These are phyloP conservation scores for Colletotrichum camelliae DNA, from an alignment of 2,329 filamentous ascomycete species.

Conservation along the genomic window DNA sequence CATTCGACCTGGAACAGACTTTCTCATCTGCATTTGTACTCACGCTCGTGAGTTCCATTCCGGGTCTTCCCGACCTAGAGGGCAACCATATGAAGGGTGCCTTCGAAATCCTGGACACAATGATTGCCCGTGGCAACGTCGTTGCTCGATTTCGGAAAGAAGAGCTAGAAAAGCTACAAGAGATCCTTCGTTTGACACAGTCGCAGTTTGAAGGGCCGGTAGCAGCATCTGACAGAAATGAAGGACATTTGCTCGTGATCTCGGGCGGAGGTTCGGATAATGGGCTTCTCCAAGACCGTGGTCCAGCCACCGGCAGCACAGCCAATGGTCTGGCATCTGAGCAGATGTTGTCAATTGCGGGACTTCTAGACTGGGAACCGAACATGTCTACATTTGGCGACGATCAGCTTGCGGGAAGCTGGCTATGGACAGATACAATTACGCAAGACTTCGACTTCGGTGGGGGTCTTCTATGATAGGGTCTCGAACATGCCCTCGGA, in stretches of 20 bases:
- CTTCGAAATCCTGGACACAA: background rate
- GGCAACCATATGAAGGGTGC: background rate
- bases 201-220: background rate
- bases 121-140: background rate
- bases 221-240: background rate
- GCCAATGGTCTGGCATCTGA: background rate
- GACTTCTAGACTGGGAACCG: background rate
- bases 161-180: slow-evolving; percentile 2
- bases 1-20: slow-evolving; percentile 8
- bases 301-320: background rate
- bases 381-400: background rate
- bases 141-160: background rate
- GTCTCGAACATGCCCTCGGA: background rate
- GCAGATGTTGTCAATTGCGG: background rate
- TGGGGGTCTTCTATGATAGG: background rate
- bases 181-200: background rate
- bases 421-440: background rate
- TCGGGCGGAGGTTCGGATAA: background rate
- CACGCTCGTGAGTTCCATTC: background rate
- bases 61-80: background rate
- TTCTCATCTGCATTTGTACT: slow-evolving; percentile 1
- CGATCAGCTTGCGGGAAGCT: background rate
- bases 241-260: background rate
- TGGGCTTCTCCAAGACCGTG: background rate
- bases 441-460: background rate